These are phyloP conservation scores for Durio zibethinus DNA, from an alignment of 345 rosid species.

Conservation along the genomic window DNA sequence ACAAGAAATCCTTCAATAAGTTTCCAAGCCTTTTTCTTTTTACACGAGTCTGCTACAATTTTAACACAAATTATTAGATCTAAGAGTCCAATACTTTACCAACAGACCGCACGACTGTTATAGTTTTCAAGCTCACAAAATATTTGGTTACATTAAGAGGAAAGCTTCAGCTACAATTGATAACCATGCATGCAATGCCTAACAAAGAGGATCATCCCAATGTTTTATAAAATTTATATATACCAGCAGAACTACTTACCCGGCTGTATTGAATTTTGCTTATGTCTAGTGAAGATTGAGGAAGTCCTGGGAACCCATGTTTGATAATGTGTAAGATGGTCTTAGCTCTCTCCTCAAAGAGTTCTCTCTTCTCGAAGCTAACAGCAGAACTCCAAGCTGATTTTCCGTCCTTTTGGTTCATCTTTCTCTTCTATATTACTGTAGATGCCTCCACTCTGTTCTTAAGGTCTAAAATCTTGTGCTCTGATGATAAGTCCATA, in stretches of 20 bases:
- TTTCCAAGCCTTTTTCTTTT: neutral
- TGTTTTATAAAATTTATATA: neutral
- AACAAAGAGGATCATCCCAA: neutral
- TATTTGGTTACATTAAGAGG: neutral
- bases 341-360: constrained; percentile 88
- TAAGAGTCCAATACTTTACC: no score
- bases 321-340: constrained; percentile 75
- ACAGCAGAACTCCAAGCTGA: constrained; percentile 79
- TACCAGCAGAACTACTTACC: constrained; percentile 31
- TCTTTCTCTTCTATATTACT: constrained; percentile 89
- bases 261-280: constrained; percentile 77
- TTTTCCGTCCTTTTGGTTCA: constrained; percentile 77
- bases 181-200: neutral
- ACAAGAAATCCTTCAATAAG: neutral
- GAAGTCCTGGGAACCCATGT: constrained; percentile 74
- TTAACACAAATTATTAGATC: no score
- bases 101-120: no score
- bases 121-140: neutral
- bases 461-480: constrained; percentile 87
- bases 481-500: constrained; percentile 87
- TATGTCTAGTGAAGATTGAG: constrained; percentile 85
- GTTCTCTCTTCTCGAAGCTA: constrained; percentile 86
- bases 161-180: neutral
- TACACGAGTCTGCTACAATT: no score
- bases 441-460: constrained; percentile 95